phyloP scores from a whole-genome alignment of 768 basidiomycete species.

The Mycena capillaripes region DNA sequence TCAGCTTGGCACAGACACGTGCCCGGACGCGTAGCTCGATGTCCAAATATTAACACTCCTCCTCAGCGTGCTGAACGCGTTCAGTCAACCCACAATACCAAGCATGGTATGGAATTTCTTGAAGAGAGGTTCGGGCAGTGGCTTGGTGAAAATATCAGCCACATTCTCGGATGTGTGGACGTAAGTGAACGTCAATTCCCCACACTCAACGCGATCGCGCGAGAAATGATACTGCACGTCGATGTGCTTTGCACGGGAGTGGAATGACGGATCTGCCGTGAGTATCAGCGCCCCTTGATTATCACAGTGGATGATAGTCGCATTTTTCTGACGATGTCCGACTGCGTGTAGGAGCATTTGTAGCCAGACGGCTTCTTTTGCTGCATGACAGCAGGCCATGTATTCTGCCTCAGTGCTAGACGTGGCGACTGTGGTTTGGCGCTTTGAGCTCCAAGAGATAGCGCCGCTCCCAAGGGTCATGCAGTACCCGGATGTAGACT shows the following conservation, averaged over 20 bases:
- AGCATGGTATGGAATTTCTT: slow-evolving; percentile 15
- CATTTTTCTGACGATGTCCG: background rate
- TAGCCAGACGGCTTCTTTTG: slow-evolving; percentile 40
- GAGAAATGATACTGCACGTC: slow-evolving; percentile 50
- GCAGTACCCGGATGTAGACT: slow-evolving; percentile 9
- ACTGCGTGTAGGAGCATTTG: slow-evolving; percentile 20
- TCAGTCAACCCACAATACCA: slow-evolving; percentile 26
- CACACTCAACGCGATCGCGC: slow-evolving; percentile 42
- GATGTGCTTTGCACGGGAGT: slow-evolving; percentile 50
- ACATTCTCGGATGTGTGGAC: slow-evolving; percentile 45
- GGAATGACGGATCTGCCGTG: slow-evolving; percentile 41
- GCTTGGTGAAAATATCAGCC: slow-evolving; percentile 56
- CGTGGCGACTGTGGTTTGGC: slow-evolving; percentile 42
- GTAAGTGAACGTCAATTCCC: slow-evolving; percentile 41
- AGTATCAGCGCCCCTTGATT: slow-evolving; percentile 45
- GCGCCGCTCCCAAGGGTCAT: background rate
- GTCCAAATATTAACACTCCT: background rate
- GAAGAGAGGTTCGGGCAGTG: slow-evolving; percentile 30
- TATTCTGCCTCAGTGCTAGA: slow-evolving; percentile 42
- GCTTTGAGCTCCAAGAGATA: slow-evolving; percentile 30
- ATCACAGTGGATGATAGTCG: slow-evolving; percentile 37
- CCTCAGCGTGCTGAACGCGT: slow-evolving; percentile 11
- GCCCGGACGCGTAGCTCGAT: background rate
- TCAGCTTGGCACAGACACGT: background rate
- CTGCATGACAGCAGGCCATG: slow-evolving; percentile 40